Evolutionary conservation across 176 grass and related monocot species (phyloP).

Genomic region (Eleusine coracana): DNA sequence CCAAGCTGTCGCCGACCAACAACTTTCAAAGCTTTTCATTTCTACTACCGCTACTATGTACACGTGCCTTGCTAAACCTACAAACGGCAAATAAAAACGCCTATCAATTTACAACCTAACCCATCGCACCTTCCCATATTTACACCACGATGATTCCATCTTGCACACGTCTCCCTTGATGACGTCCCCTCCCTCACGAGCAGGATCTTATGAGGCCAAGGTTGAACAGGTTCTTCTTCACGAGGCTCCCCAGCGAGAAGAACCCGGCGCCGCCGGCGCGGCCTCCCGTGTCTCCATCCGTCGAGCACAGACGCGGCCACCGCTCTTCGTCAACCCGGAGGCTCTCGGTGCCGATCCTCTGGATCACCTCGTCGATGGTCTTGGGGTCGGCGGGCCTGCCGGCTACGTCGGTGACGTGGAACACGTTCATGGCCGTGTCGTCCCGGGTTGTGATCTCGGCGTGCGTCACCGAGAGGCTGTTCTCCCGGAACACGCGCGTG

Average conservation of each 20-base stretch:
- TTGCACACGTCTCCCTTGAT: not conserved
- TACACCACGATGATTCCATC: constrained; percentile 28
- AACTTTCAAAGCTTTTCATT: constrained; percentile 23
- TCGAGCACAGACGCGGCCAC: constrained; percentile 43
- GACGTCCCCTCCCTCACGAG: constrained; percentile 33
- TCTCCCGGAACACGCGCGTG: constrained; percentile 84
- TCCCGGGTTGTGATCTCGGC: constrained; percentile 78
- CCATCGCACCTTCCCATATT: constrained; percentile 39
- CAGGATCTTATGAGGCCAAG: constrained; percentile 86
- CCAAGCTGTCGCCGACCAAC: constrained; percentile 34
- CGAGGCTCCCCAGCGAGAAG: constrained; percentile 78
- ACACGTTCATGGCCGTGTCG: constrained; percentile 73
- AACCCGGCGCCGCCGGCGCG: constrained; percentile 42
- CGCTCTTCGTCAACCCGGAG: constrained; percentile 68
- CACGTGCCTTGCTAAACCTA: constrained; percentile 33
- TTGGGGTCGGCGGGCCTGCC: constrained; percentile 65
- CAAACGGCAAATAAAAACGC: constrained; percentile 16
- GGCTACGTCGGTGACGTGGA: constrained; percentile 72
- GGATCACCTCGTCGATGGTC: constrained; percentile 66
- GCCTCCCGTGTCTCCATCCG: constrained; percentile 37
- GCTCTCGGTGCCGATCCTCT: constrained; percentile 69
- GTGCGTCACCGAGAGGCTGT: constrained; percentile 77
- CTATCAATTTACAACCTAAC: constrained; percentile 50
- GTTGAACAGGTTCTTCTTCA: constrained; percentile 87
- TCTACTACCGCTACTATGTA: constrained; percentile 41